Base-by-base conservation (phyloP, 2,329 filamentous ascomycete species). In the Cercospora berteroae region DNA sequence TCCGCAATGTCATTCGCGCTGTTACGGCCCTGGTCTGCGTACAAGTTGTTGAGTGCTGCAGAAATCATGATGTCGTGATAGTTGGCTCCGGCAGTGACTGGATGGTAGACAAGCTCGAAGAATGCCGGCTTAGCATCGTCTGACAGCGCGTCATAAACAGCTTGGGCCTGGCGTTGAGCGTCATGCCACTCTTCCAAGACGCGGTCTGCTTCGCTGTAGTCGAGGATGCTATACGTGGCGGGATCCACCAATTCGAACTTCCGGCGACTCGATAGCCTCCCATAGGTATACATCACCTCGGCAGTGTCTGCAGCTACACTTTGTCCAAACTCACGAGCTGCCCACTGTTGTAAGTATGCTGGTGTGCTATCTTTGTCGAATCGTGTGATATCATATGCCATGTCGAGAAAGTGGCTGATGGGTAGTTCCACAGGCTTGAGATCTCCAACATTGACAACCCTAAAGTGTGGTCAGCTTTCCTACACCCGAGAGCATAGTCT, bases 381-480 rank as follows among this genome's bases (percentile, higher is more conserved):
- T 1, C 79, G 75, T 20, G 84, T 78, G 23, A 86, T 84, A 73
- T 91, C 86, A 74, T 91, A 91, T 1, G 88, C 89, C 68, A 91
- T 81, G 70, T 90, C 88, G 69, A 91, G 80, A 79, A 88, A 90
- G 76, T 90, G 55, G 29, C 55, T 58, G 55, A 58, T 58, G 8
- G 55, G 55, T n/a, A 58, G 55, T 79, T 90, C 87, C 12, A 88
- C 80, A 0, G 86, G 86, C 78, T 90, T 90, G 68, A 90, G 81
- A 73, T 90, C 88, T 48, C 87, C 88, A 20, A 90, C 86, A 69
- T 90, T 90, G 71, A 89, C 86, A 52, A 90, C 83, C 88, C 88
- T 58, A 5, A 10, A 33, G n/a, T 29, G n/a, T 18, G 27, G 31
- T 58, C n/a, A 58, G 55, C 31, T 33, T 36, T 36, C 8, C 25